A percentile compares a stretch with the other conserved stretches of the same genome.
Conservation (phyloP, 1,284 basidiomycete species). For the Taiwanofungus camphoratus region DNA sequence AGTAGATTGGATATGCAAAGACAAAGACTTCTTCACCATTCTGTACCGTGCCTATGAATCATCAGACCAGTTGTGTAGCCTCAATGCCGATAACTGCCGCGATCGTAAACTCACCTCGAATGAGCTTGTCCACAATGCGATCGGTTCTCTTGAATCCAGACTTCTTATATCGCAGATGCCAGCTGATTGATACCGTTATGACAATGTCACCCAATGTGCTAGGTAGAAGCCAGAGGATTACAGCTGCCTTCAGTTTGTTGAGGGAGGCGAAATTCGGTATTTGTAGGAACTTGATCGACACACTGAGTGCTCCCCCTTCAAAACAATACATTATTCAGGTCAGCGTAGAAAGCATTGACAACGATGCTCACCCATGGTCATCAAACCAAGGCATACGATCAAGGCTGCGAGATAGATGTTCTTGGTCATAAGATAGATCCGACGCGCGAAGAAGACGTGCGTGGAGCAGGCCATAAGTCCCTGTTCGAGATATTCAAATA, state of each 20-base stretch:
- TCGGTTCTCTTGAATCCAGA: slow-evolving; percentile 5
- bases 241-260: neutral
- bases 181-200: slow-evolving; percentile 5
- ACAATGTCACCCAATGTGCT: slow-evolving; percentile 1
- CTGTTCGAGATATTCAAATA: neutral
- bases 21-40: neutral
- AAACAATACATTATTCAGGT: neutral
- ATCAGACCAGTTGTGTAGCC: neutral
- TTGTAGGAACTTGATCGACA: neutral
- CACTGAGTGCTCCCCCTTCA: neutral
- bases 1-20: no score
- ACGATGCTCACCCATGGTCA: neutral
- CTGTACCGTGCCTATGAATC: slow-evolving; percentile 3
- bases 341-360: neutral
- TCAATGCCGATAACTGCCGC: neutral
- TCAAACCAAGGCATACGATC: neutral
- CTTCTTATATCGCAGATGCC: slow-evolving; percentile 3
- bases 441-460: slow-evolving; percentile 6
- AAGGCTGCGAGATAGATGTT: slow-evolving; percentile 1
- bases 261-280: neutral
- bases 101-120: slow-evolving; percentile 1
- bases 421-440: slow-evolving; percentile 4
- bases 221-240: slow-evolving; percentile 1
- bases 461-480: neutral
- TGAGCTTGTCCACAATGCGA: slow-evolving; percentile 4